Base-by-base conservation (phyloP, 495 filamentous ascomycete species). In the Neurospora cerealis region DNA sequence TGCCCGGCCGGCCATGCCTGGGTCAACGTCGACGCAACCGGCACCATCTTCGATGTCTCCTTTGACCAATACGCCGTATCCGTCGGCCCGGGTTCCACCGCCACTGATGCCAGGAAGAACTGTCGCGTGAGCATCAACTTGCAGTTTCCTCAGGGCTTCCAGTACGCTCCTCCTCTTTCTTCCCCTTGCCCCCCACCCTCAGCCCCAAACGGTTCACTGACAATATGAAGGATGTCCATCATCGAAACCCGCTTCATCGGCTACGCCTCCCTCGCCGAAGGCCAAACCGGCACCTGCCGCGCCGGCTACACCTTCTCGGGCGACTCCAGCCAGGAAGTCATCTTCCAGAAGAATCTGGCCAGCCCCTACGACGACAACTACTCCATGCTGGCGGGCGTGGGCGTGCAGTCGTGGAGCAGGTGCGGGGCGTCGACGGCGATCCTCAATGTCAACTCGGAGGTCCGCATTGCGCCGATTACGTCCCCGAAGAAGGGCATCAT, bases 51-150 rank as follows among this genome's bases (percentile, higher is more conserved):
- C 70, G 85, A 85, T 44, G 78, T 86, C 28, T 83, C 84, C 73
- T 86, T 86, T 70, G 83, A 86, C 75, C 69, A 79, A 34, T 87
- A 85, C 76, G 79, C 83, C 39, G 85, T 85, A n/a, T 77, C 77
- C 10, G 83, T 84, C 60, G 86, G 86, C 28, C 82, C 83, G 10
- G 81, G 80, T 44, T 78, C 77, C 70, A 39, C 71, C 24, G 71
- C 80, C 41, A 78, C 83, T 34, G 81, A 83, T 70, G 78, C 74
- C 73, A 79, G 78, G 80, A 85, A 86, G 82, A 83, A 83, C 81
- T 86, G 85, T 79, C 83, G 84, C 69, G 70, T 86, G 54, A 82
- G 80, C 77, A 79, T 86, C 78, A 82, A 84, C 74, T 76, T 86
- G 10, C 66, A 80, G 71, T 85, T 84, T 75, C 84, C 83, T 17